These are phyloP conservation scores for Cryptococcus sp. DNA, from an alignment of 1,284 basidiomycete species.

Conservation along the genomic window DNA sequence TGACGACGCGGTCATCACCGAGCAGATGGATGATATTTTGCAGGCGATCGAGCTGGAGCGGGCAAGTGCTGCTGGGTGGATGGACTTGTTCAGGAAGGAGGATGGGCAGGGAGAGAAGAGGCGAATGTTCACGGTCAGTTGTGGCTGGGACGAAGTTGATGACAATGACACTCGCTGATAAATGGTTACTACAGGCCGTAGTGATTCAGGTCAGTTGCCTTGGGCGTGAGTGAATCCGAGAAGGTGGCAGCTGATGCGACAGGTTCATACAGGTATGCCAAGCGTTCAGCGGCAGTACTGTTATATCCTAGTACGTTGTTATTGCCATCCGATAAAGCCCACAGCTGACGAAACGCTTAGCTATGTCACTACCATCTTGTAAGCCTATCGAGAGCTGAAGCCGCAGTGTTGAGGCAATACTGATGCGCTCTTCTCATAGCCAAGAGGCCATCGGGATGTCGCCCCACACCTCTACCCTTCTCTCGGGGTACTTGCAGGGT, in stretches of 20 bases:
- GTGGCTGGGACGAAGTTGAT: too few relatives aligned
- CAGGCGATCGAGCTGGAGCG: conserved; percentile 20
- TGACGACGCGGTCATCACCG: conserved; percentile 4
- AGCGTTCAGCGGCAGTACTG: conserved; percentile 15
- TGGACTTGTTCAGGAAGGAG: conserved; percentile 13
- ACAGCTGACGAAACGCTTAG: background rate
- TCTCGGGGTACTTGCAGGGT: conserved; percentile 18
- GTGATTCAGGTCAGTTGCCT: background rate
- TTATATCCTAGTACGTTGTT: conserved; percentile 12
- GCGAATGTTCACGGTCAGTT: conserved; percentile 21
- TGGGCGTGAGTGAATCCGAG: background rate
- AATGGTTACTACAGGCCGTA: background rate
- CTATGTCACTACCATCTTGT: conserved; percentile 23
- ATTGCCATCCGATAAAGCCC: background rate
- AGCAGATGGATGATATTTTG: conserved; percentile 16
- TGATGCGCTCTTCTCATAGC: background rate
- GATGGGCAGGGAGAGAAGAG: conserved; percentile 19
- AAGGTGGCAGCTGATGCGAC: too few relatives aligned
- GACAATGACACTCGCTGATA: background rate
- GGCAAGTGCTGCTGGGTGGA: conserved; percentile 14
- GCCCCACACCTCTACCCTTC: conserved; percentile 13
- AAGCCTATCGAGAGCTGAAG: background rate
- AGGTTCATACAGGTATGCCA: conserved; percentile 8
- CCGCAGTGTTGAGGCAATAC: background rate
- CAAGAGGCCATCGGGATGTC: conserved; percentile 17